Base-by-base conservation (phyloP, 208 protist species). In the Leishmania major region DNA sequence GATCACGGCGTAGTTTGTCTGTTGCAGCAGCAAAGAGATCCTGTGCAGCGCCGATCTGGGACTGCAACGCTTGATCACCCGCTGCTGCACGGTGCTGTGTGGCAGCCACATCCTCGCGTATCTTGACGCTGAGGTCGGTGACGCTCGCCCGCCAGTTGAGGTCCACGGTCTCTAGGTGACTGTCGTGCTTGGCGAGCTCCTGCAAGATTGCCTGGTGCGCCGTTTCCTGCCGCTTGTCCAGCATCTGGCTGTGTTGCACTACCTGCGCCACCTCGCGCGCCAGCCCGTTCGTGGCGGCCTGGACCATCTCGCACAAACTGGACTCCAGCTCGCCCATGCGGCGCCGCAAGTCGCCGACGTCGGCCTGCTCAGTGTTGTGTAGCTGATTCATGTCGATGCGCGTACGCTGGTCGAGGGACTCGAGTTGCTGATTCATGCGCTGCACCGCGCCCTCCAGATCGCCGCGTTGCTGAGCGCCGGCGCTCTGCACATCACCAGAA, bases 111-210 rank as follows among this genome's bases (percentile, higher is more conserved):
- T 82, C 83, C 17, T 86, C 84, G 17, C 91, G 83, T 66, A 91
- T 55, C 76, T 91, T 88, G 17, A 80, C 88, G 73, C 81, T 86
- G 35, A 96, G 77, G 62, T 96, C 93, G 8, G 87, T 84, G 49
- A 97, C 84, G 69, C 91, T 94, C 7, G 92, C 86, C 1, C 92
- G 89, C 93, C 92, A 97, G 84, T 89, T 96, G 4, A 91, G 69
- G 70, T 97, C 92, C 40, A 96, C 88, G 1, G 81, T 89, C 78
- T 96, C 92, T 75, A 96, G 86, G 47, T 93, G 89, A 40, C 85
- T 77, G 43, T 95, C 90, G 77, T 96, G 91, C 80, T 94, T 92
- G 37, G 87, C 77, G 28, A 97, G 83, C 81, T 96, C 93, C 70
- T 92, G 85, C 70, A 95, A 57, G 31, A 96, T 75, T 49, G 87